Evolutionary conservation across 495 filamentous ascomycete genomes (phyloP).

Genomic region (Neurospora sp.): DNA sequence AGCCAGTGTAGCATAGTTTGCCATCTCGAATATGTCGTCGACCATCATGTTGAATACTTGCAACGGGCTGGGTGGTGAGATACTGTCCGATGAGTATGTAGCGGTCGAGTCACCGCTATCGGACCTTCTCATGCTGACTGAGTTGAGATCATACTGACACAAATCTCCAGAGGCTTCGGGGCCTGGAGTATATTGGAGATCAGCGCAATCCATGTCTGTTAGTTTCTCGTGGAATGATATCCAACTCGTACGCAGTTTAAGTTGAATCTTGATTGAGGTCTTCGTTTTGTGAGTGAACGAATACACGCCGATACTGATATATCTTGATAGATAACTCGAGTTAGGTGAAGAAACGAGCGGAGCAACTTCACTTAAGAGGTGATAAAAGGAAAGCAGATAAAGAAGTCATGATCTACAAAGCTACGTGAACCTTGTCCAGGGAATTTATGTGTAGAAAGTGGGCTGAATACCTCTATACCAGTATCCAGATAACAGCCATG

Average conservation of each 20-base stretch:
- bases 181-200: not conserved
- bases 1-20: conserved; percentile 1
- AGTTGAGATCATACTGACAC: not conserved
- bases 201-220: not conserved
- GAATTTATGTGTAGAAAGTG: not conserved
- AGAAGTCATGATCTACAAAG: not conserved
- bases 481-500: not conserved
- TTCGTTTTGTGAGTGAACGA: not conserved
- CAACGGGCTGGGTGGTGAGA: not conserved
- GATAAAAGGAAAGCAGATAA: not conserved
- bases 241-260: not conserved
- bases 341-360: not conserved
- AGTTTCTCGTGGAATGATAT: not conserved
- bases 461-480: not conserved
- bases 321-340: not conserved
- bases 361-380: not conserved
- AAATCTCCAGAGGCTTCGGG: not conserved
- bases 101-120: not conserved
- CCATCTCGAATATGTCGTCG: not conserved
- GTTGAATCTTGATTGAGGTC: not conserved
- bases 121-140: not conserved
- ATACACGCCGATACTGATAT: not conserved
- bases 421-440: not conserved
- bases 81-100: not conserved
- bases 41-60: not conserved